phyloP scores from a whole-genome alignment of 305 asterid species.

The Caryopteris hybrid region DNA sequence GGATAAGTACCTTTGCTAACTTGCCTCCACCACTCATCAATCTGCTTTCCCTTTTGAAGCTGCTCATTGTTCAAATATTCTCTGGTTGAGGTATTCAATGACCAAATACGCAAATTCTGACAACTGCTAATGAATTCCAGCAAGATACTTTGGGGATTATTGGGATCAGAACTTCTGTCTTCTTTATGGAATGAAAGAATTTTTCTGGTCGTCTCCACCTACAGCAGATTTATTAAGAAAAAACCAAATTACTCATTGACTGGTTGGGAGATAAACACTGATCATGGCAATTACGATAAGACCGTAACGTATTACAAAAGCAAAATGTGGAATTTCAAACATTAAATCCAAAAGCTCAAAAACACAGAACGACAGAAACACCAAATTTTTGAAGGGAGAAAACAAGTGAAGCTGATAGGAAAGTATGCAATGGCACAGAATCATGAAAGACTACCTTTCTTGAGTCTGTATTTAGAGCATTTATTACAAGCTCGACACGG shows the following conservation, averaged over 20 bases:
- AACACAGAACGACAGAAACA: constrained; percentile 15
- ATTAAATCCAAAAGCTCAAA: constrained; percentile 6
- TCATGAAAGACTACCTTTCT: constrained; percentile 63
- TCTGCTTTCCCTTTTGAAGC: constrained; percentile 98
- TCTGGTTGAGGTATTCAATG: constrained; percentile 81
- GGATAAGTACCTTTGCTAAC: constrained; percentile 72
- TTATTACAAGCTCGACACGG: constrained; percentile 93
- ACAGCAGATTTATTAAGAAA: constrained; percentile 23
- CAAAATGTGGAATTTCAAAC: constrained; percentile 7
- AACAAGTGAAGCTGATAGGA: neutral
- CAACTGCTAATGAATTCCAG: constrained; percentile 98
- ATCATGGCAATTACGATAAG: constrained; percentile 14
- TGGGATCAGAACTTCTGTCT: constrained; percentile 81
- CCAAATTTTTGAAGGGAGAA: constrained; percentile 10
- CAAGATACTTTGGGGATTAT: constrained; percentile 85
- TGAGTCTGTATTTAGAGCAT: constrained; percentile 76
- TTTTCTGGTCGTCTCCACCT: constrained; percentile 97
- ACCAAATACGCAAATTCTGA: constrained; percentile 95
- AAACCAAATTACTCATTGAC: constrained; percentile 8
- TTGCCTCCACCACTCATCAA: constrained; percentile 99
- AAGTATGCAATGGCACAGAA: constrained; percentile 9
- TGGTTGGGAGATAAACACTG: constrained; percentile 3
- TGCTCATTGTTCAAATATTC: constrained; percentile 91
- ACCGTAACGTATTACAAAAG: neutral
- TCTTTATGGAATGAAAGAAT: constrained; percentile 95